Evolutionary conservation across 169 alveolate species (phyloP).

Genomic region (Cryptosporidium tyzzeri): DNA sequence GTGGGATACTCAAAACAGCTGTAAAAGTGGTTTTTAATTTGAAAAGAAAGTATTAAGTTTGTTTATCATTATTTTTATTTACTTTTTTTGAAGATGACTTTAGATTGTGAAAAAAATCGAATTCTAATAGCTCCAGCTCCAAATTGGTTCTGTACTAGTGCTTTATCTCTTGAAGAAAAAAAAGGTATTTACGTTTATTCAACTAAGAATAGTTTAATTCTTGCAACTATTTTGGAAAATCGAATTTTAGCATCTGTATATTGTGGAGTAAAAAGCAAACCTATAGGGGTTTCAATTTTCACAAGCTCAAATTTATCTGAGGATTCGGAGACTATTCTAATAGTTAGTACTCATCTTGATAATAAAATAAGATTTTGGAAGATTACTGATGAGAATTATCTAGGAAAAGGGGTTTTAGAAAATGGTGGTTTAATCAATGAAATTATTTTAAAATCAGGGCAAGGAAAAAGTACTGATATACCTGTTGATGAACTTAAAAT

Average conservation of each 20-base stretch:
- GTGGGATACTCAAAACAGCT: not conserved
- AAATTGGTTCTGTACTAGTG: slow-evolving; percentile 31
- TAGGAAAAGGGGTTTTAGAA: not conserved
- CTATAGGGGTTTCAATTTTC: slow-evolving; percentile 3
- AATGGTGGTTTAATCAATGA: not conserved
- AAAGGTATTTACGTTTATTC: slow-evolving; percentile 20
- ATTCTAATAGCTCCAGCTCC: slow-evolving; percentile 70
- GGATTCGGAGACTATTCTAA: not conserved
- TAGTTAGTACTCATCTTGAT: slow-evolving; percentile 46
- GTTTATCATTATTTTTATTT: no score
- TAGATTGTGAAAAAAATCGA: not conserved
- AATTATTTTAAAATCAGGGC: not conserved
- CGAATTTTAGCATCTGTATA: slow-evolving; percentile 32
- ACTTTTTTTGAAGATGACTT: not conserved
- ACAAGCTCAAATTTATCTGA: slow-evolving; percentile 3
- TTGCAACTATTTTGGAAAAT: slow-evolving; percentile 23
- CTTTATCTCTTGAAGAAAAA: slow-evolving; percentile 17
- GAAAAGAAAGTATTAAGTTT: no score
- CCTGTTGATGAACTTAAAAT: not conserved
- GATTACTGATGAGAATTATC: not conserved
- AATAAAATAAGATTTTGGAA: slow-evolving; percentile 29
- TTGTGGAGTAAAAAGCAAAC: slow-evolving; percentile 69
- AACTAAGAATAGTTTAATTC: slow-evolving; percentile 52
- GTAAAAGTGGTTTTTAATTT: no score
- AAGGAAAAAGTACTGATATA: not conserved